A percentile compares a stretch with the other conserved stretches of the same genome.
Evolutionary conservation across 1,284 basidiomycete genomes (phyloP).

Genomic region (Trichosporon ovoides): DNA sequence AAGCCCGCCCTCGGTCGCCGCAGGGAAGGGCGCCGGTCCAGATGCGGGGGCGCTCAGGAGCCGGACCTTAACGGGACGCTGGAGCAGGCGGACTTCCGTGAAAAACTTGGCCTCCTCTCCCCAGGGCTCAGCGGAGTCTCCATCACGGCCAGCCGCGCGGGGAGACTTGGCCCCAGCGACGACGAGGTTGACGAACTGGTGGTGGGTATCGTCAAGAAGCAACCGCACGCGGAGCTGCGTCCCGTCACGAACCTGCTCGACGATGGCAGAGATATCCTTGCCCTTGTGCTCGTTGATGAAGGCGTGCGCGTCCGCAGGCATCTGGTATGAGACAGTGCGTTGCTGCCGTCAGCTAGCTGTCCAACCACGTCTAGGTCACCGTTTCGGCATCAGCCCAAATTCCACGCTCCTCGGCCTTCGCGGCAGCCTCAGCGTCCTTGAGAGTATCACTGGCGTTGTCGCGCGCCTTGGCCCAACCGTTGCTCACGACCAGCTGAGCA

Average conservation of each 20-base stretch:
- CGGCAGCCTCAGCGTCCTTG: conserved; percentile 63
- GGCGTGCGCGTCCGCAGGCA: conserved; percentile 82
- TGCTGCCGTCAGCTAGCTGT: conserved; percentile 52
- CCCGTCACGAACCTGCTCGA: conserved; percentile 92
- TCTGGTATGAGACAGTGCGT: conserved; percentile 69
- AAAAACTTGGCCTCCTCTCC: conserved; percentile 94
- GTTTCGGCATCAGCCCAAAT: conserved; percentile 73
- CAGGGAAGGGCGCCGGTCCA: conserved; percentile 72
- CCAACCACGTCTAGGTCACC: conserved; percentile 23
- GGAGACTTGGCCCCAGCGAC: conserved; percentile 82
- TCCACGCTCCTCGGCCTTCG: conserved; percentile 69
- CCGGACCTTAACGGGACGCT: conserved; percentile 78
- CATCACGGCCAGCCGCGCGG: conserved; percentile 62
- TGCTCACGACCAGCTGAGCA: conserved; percentile 68
- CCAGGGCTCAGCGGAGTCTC: conserved; percentile 71
- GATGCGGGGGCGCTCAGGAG: conserved; percentile 78
- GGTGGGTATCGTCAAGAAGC: conserved; percentile 76
- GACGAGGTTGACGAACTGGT: conserved; percentile 54
- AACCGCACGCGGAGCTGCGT: conserved; percentile 83
- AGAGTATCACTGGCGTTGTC: conserved; percentile 65
- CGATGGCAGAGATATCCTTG: conserved; percentile 78
- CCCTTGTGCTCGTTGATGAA: conserved; percentile 91
- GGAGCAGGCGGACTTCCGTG: conserved; percentile 84
- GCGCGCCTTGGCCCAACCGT: conserved; percentile 88
- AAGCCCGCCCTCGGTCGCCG: conserved; percentile 50